A percentile compares a stretch with the other conserved stretches of the same genome.
phyloP scores from a whole-genome alignment of 306 rosid genomes.

The Fagus crenata region DNA sequence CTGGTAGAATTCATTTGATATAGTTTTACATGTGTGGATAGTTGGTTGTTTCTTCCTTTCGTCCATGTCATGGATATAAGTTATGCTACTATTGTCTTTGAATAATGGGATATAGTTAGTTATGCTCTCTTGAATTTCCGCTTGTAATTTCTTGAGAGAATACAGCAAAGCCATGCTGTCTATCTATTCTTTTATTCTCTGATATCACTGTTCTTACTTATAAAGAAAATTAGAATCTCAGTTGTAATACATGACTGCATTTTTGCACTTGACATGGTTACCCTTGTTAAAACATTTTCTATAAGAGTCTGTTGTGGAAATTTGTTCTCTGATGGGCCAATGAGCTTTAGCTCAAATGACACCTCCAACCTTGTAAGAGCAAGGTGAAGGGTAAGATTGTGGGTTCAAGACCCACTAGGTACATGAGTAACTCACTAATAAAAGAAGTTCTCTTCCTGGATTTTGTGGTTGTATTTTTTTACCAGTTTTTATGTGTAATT shows the following conservation, averaged over 20 bases:
- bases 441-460: constrained; percentile 7
- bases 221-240: neutral
- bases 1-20: constrained; percentile 13
- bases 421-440: too few species aligned
- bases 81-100: neutral
- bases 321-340: constrained; percentile 6
- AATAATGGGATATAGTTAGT: neutral
- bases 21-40: neutral
- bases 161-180: neutral
- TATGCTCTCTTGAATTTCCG: neutral
- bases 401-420: too few species aligned
- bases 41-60: neutral
- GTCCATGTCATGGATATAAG: neutral
- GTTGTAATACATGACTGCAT: constrained; percentile 6
- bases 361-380: too few species aligned
- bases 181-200: neutral
- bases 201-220: neutral
- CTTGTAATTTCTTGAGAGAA: neutral
- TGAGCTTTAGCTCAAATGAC: too few species aligned
- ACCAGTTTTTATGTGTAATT: neutral
- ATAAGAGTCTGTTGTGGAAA: constrained; percentile 12
- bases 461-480: constrained; percentile 12
- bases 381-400: too few species aligned
- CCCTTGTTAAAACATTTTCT: constrained; percentile 8
- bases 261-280: constrained; percentile 8